phyloP scores from a whole-genome alignment of 2,329 filamentous ascomycete genomes.

The Eutypella sp. region DNA sequence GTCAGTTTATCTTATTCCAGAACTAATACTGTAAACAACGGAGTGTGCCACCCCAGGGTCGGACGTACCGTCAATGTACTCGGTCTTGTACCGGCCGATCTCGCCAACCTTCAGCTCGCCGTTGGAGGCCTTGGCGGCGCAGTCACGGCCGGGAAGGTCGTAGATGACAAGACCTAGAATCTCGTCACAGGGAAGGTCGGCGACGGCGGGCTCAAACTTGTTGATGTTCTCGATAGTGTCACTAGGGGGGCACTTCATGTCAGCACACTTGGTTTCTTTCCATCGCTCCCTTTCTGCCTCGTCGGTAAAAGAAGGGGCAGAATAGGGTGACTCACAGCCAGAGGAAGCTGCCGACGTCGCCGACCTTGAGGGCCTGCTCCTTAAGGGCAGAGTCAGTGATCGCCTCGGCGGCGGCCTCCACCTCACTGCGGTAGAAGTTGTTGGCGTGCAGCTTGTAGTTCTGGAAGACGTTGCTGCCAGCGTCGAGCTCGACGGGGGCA shows the following conservation, averaged over 20 bases:
- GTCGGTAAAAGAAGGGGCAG: not conserved
- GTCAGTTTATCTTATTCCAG: not conserved
- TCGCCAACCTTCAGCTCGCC: constrained; percentile 51
- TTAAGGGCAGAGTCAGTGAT: constrained; percentile 45
- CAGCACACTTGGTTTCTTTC: too few relatives aligned
- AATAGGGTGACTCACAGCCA: constrained; percentile 39
- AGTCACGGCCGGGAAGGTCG: constrained; percentile 56
- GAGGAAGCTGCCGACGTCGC: constrained; percentile 50
- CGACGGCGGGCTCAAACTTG: constrained; percentile 43
- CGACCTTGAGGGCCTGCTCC: constrained; percentile 46
- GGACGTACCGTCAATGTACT: constrained; percentile 44
- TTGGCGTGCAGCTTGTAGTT: constrained; percentile 27
- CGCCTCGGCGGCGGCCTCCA: constrained; percentile 19
- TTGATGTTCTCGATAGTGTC: constrained; percentile 49
- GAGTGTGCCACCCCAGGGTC: not conserved
- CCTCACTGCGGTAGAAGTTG: constrained; percentile 26
- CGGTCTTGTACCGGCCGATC: constrained; percentile 45
- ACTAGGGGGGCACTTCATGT: constrained; percentile 26
- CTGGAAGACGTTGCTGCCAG: constrained; percentile 25
- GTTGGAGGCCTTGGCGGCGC: constrained; percentile 53
- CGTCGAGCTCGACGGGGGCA: constrained; percentile 25
- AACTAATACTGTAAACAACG: not conserved
- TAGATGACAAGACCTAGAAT: constrained; percentile 49
- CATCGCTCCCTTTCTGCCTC: not conserved
- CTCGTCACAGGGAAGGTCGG: constrained; percentile 36